phyloP scores from a whole-genome alignment of 2,329 filamentous ascomycete genomes.

The Scopulariopsis brevicaulis region DNA sequence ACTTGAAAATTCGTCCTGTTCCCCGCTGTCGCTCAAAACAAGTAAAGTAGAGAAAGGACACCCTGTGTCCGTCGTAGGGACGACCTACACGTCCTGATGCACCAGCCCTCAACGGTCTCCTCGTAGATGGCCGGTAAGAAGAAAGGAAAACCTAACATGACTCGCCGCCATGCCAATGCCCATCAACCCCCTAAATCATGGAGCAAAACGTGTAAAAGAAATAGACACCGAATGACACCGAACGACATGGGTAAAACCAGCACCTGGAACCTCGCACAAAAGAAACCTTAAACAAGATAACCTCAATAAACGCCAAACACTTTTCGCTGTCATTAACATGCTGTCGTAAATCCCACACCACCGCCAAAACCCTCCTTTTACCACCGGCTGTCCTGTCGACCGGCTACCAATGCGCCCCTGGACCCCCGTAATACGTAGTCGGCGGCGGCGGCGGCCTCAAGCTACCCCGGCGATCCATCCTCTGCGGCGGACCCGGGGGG shows the following conservation, averaged over 20 bases:
- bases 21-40: no score
- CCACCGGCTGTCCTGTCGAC: neutral
- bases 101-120: no score
- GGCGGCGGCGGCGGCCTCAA: slow-evolving; percentile 5
- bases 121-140: no score
- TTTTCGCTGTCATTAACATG: neutral
- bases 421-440: slow-evolving; percentile 4
- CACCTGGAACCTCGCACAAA: neutral
- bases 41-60: no score
- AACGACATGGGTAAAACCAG: neutral
- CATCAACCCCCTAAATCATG: neutral
- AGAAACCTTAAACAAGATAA: neutral
- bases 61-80: no score
- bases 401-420: neutral
- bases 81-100: no score
- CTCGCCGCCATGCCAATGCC: neutral
- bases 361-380: neutral
- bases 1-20: no score
- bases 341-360: neutral
- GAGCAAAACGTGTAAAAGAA: neutral
- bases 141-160: neutral
- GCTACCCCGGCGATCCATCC: slow-evolving; percentile 5
- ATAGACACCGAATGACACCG: neutral
- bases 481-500: slow-evolving; percentile 10
- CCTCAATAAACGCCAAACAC: neutral